Percentiles rank a stretch among this genome's conserved stretches.
phyloP scores from a whole-genome alignment of 225 moss, liverwort and hornwort genomes.

The Takakia lepidozioides region DNA sequence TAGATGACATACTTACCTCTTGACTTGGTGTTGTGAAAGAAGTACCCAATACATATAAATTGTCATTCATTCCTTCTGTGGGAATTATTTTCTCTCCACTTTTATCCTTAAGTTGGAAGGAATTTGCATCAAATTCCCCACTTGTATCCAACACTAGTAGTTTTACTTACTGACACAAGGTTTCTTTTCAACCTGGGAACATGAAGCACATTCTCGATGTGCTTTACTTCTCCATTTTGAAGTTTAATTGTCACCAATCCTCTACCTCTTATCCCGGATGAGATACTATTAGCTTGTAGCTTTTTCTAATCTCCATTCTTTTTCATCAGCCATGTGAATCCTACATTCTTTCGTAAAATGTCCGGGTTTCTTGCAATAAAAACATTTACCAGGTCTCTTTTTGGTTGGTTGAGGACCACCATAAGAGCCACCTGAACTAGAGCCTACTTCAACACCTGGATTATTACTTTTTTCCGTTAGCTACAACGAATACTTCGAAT shows the following conservation, averaged over 20 bases:
- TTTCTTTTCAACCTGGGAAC: constrained; percentile 4
- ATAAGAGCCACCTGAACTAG: no score
- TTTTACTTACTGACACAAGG: no score
- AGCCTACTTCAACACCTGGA: no score
- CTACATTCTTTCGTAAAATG: background rate
- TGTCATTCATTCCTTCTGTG: background rate
- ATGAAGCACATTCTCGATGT: constrained; percentile 13
- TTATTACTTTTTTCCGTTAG: no score
- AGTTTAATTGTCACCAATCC: background rate
- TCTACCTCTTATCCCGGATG: background rate
- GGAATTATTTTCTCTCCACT: constrained; percentile 4
- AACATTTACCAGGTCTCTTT: background rate
- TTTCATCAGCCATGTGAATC: background rate
- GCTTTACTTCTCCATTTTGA: constrained; percentile 3
- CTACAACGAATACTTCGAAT: no score
- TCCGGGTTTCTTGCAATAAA: background rate
- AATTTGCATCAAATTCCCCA: constrained; percentile 5
- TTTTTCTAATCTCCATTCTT: background rate
- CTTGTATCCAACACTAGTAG: background rate
- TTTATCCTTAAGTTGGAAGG: constrained; percentile 4
- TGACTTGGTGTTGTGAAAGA: background rate
- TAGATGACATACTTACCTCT: no score
- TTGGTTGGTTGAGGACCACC: no score
- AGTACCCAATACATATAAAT: constrained; percentile 7
- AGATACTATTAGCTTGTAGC: constrained; percentile 2